phyloP scores from a whole-genome alignment of 257 asterid genomes.

The Solanum clarkiae region DNA sequence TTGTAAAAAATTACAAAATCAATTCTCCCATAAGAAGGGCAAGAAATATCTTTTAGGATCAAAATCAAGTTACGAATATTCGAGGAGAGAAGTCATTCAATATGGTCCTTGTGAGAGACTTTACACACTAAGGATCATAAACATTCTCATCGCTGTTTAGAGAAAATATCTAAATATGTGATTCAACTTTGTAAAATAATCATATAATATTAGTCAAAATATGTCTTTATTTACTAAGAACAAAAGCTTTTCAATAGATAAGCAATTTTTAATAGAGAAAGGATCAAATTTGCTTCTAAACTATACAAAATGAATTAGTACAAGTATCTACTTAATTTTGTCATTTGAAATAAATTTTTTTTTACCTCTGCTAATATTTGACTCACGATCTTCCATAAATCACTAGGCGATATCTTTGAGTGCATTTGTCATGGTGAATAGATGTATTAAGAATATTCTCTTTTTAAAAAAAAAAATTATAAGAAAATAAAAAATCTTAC shows the following conservation, averaged over 20 bases:
- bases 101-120: not conserved
- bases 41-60: not conserved
- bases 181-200: not conserved
- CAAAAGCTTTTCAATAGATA: not conserved
- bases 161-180: not conserved
- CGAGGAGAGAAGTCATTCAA: not conserved
- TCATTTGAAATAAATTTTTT: not conserved
- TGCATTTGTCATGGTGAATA: not conserved
- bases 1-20: not conserved
- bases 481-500: not conserved
- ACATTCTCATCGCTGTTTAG: not conserved
- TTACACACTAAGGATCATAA: not conserved
- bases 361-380: not conserved
- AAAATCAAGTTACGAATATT: slow-evolving; percentile 12
- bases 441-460: not conserved
- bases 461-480: not conserved
- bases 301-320: not conserved
- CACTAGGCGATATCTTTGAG: too few relatives aligned
- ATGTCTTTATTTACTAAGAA: not conserved
- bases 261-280: not conserved
- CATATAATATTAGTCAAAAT: not conserved
- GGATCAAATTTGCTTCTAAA: not conserved
- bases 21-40: not conserved
- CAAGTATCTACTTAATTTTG: not conserved
- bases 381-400: not conserved